Evolutionary conservation across 2,329 filamentous ascomycete genomes (phyloP), one percentile per base, ranked within the genome.

Genomic region (Cryphonectria radicalis): DNA sequence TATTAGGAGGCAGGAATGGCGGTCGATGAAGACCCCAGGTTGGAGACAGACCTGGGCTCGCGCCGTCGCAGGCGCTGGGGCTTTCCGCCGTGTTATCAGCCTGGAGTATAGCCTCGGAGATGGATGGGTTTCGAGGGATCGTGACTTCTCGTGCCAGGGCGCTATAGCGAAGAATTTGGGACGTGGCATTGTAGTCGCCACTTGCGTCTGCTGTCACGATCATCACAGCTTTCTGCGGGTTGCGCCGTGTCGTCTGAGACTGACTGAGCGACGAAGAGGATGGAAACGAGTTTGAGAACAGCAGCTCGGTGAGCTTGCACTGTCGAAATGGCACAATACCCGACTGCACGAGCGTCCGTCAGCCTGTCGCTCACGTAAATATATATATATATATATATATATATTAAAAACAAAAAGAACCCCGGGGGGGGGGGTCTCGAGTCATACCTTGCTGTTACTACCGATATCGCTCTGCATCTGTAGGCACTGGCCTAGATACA

Each of bases 401-500:
- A 32, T 32, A 32, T 32, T 32, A 32, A 32, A 32, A 32, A 32
- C 32, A 32, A 32, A 32, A 32, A 32, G 32, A 32, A 32, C 28
- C 28, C 28, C 28, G n/a, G 62, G 10, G 13, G 11, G 28, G 28
- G 8, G 8, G n/a, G n/a, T 2, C 25, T 37, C 17, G 0, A 19
- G n/a, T 25, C 80, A 63, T 85, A 93, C 92, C 88, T 93, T 95
- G 78, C 87, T 89, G 17, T 90, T 91, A 74, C 86, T 91, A 60
- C 91, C 90, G 43, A 91, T 87, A 76, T 95, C 93, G 72, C 92
- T 95, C 80, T 98, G 95, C 87, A 97, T 95, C 79, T 98, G 95
- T 76, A 99, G 87, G 79, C 96, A 99, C 78, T 98, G 96, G 0
- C 96, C 96, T 1, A 99, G 87, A 79, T 98, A 98, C 96, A 99